Base-by-base conservation (phyloP, 176 grass and related monocot genomes). In the Carex kokanica region DNA sequence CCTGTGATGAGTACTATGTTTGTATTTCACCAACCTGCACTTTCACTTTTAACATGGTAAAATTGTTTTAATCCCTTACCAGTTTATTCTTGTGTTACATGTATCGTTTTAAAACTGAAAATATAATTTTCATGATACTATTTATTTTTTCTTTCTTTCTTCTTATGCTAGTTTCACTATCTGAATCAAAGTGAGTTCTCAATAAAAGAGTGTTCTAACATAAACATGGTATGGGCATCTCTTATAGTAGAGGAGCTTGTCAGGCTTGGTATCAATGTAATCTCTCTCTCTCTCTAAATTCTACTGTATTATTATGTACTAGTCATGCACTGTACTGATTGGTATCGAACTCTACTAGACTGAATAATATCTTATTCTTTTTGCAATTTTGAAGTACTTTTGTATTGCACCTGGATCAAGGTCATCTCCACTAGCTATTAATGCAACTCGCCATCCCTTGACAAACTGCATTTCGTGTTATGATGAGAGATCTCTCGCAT, bases 231-330 rank as follows among this genome's bases (percentile, higher is more conserved):
- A 83, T 98, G 95, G 95, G 95, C 95, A 72, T 94, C 92, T 84
- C 92, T 98, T 90, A 91, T 98, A 74, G 87, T 98, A 71, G 95
- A 98, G 89, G 95, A 98, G 85, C 94, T 89, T 87, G 90, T 98
- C 86, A 90, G 95, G 83, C 84, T 94, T 64, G 92, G 95, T 85
- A 91, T 98, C 62, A 98, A 85, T 77, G 95, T 98, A 90, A 63
- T 91, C 60, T 82, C 60, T 81, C 79, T 66, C 59, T 52, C 79
- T 82, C 38, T 66, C 60, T 66, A 36, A 52, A 15, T 79, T 60
- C 20, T 74, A 74, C 41, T 10, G 59, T 61, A 24, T 9, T 61
- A 9, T 61, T 61, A 49, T 24, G 67, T 23, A 43, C 67, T 47
- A 43, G 38, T 71, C 38, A 43, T 45, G 34, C 67, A 71, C 20